Base-by-base conservation (phyloP, 2,329 filamentous ascomycete species). In the Gliomastix tumulicola region DNA sequence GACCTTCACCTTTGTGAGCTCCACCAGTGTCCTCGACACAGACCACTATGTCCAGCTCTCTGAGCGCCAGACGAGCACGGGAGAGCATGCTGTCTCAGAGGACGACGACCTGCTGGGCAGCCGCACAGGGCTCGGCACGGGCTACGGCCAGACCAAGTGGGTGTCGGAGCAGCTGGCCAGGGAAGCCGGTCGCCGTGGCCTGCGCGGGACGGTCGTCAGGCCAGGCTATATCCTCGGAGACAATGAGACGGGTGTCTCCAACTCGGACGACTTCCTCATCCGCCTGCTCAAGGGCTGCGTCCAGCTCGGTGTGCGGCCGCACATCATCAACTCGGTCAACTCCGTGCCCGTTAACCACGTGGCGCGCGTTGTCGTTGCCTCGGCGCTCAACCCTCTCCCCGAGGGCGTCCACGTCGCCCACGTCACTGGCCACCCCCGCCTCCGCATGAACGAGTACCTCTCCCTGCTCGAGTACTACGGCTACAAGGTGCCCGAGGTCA, bases 111-210 rank as follows among this genome's bases (percentile, higher is more conserved):
- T 96, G 43, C 67, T 76, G 46, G 87, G 88, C 36, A 89, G 85
- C 50, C 72, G 79, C 27, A 79, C 68, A 36, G 86, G 86, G 21
- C 76, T 96, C 3, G 79, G 79, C 27, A 95, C 86, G 2, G 89
- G 90, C 6, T 96, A 96, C 50, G 89, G 90, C 4, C 89, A 96
- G 58, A 79, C 77, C 45, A 96, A 97, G 64, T 96, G 88, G 88
- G 84, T 76, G 6, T 65, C 66, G 7, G 75, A 81, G 49, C 63
- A 76, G 34, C 69, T 96, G 33, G 76, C 88, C 17, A 75, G 85
- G 18, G 84, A 87, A 56, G 89, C 90, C 19, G 87, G 88, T 34
- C 68, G 68, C 39, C 75, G 86, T 38, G 89, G 90, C 11, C 74
- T 96, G 3, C 67, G 63, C 13, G 89, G 87, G 13, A 74, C 81